phyloP scores from a whole-genome alignment of 768 basidiomycete species.

The Steccherinum ochraceum region DNA sequence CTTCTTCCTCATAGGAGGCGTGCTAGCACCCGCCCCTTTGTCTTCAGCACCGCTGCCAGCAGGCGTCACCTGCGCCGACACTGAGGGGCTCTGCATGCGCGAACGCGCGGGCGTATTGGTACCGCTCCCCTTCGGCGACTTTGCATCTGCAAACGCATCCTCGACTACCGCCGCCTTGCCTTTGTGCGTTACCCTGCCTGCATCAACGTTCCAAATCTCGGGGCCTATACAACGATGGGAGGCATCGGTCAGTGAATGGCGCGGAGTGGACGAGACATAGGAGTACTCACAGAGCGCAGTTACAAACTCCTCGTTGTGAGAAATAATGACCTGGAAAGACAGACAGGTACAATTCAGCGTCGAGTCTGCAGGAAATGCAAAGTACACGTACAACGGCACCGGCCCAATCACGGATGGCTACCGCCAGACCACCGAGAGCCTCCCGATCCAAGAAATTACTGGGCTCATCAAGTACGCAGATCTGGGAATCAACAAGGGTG shows the following conservation, averaged over 20 bases:
- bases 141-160: conserved; percentile 69
- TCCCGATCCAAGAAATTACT: conserved; percentile 98
- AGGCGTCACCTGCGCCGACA: conserved; percentile 68
- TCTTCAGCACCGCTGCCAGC: conserved; percentile 76
- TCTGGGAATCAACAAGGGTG: conserved; percentile 31
- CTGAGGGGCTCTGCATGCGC: conserved; percentile 60
- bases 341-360: conserved; percentile 9
- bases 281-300: conserved; percentile 63
- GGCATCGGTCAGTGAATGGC: conserved; percentile 14
- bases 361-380: conserved; percentile 11
- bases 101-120: conserved; percentile 68
- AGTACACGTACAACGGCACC: conserved; percentile 68
- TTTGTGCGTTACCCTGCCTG: conserved; percentile 77
- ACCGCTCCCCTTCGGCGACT: conserved; percentile 65
- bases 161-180: conserved; percentile 85
- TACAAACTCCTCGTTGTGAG: conserved; percentile 90
- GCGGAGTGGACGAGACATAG: conserved; percentile 20
- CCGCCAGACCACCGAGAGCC: conserved; percentile 88
- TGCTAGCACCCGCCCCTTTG: conserved; percentile 28
- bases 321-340: conserved; percentile 75
- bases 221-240: conserved; percentile 44
- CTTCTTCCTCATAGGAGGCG: conserved; percentile 60
- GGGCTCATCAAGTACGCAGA: conserved; percentile 81
- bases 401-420: conserved; percentile 92
- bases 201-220: conserved; percentile 94